Conservation (phyloP, 2,329 filamentous ascomycete genomes). For the Colletotrichum limetticola region DNA sequence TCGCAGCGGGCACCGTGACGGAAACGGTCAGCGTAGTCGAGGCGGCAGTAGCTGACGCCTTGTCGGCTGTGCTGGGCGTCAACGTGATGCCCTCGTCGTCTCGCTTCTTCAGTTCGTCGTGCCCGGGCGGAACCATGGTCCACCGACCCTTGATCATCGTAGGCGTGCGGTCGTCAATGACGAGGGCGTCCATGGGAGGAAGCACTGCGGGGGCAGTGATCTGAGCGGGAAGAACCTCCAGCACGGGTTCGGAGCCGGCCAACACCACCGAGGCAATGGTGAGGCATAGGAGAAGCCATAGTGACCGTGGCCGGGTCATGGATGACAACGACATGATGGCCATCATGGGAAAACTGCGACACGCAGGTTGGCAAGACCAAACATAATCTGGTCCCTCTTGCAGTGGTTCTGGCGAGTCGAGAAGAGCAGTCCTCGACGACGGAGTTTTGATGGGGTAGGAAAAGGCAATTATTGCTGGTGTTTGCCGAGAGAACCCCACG, state of each 20-base stretch:
- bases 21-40: conserved; percentile 31
- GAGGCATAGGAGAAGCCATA: conserved; percentile 43
- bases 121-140: conserved; percentile 34
- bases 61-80: conserved; percentile 11
- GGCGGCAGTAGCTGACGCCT: conserved; percentile 8
- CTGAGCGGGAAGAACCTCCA: conserved; percentile 15
- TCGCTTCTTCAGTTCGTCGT: conserved; percentile 39
- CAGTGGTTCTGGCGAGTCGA: conserved; percentile 13
- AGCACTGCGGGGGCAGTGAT: conserved; percentile 26
- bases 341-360: conserved; percentile 42
- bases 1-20: conserved; percentile 37
- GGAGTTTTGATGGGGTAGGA: background rate
- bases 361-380: conserved; percentile 36
- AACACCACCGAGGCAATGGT: conserved; percentile 37
- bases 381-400: conserved; percentile 37
- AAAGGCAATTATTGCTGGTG: background rate
- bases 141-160: conserved; percentile 36
- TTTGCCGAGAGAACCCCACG: conserved; percentile 22
- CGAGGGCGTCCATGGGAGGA: conserved; percentile 19
- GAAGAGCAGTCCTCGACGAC: background rate
- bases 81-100: conserved; percentile 36
- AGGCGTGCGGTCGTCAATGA: conserved; percentile 35
- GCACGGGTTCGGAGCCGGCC: conserved; percentile 6
- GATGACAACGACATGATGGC: conserved; percentile 30
- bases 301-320: conserved; percentile 38